A percentile compares a stretch with the other conserved stretches of the same genome.
Evolutionary conservation across 2,329 filamentous ascomycete genomes (phyloP).

Genomic region (Phyllosticta citrichinensis): DNA sequence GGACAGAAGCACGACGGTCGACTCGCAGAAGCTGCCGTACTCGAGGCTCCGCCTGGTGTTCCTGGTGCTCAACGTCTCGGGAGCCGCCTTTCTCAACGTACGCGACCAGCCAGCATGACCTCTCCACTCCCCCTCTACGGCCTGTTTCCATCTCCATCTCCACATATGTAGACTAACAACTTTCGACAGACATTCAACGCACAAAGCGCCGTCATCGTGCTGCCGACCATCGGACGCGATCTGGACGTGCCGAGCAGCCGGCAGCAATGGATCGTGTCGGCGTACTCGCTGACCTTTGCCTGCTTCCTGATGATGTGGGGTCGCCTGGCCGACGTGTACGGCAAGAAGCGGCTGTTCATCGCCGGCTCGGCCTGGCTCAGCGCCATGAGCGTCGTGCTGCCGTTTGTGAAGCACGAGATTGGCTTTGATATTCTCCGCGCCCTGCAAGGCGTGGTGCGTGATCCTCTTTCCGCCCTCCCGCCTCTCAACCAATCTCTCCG

Average conservation of each 20-base stretch:
- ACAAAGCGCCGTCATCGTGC: constrained; percentile 25
- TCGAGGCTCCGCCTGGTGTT: constrained; percentile 20
- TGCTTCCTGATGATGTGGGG: constrained; percentile 58
- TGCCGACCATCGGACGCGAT: constrained; percentile 22
- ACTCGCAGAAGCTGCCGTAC: constrained; percentile 1
- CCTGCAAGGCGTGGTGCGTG: constrained; percentile 47
- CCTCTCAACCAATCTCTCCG: neutral
- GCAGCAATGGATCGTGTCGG: constrained; percentile 37
- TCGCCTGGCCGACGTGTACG: constrained; percentile 50
- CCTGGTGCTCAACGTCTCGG: constrained; percentile 20
- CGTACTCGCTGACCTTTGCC: constrained; percentile 53
- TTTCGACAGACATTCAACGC: constrained; percentile 19
- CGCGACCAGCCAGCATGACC: neutral
- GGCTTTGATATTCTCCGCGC: constrained; percentile 54
- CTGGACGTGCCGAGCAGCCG: constrained; percentile 22
- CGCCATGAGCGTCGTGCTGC: constrained; percentile 44
- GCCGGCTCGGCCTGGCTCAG: constrained; percentile 52
- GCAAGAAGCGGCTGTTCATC: constrained; percentile 53
- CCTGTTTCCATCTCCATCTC: neutral
- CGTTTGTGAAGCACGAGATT: constrained; percentile 54
- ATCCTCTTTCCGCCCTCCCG: neutral
- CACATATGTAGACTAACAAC: neutral
- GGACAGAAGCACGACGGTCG: neutral
- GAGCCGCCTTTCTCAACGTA: constrained; percentile 21
- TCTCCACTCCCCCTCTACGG: neutral